A percentile compares a stretch with the other conserved stretches of the same genome.
phyloP scores from a whole-genome alignment of 2,329 filamentous ascomycete genomes.

The Fusarium sp. region DNA sequence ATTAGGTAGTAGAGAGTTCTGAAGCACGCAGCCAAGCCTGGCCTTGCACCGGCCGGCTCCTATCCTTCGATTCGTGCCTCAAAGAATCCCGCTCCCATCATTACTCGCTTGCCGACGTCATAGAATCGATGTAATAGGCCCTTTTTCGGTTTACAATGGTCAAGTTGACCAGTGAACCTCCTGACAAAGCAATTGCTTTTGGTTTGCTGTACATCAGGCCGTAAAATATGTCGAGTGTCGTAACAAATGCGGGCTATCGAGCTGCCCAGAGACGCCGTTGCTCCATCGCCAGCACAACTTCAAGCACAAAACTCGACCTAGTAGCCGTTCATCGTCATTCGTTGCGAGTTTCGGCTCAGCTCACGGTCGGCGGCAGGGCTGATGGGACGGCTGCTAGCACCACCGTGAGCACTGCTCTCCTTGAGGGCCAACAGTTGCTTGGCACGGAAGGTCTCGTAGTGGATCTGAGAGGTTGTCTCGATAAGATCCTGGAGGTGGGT shows the following conservation, averaged over 20 bases:
- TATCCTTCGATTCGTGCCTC: conserved; percentile 1
- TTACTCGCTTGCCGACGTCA: conserved; percentile 38
- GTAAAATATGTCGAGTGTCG: conserved; percentile 46
- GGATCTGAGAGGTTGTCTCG: conserved; percentile 98
- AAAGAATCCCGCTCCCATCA: conserved; percentile 26
- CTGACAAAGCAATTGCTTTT: conserved; percentile 39
- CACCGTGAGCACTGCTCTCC: conserved; percentile 90
- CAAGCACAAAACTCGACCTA: conserved; percentile 58
- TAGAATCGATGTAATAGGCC: conserved; percentile 34
- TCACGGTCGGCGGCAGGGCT: conserved; percentile 94
- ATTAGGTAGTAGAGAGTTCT: conserved; percentile 1
- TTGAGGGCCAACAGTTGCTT: conserved; percentile 98
- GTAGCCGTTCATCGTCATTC: conserved; percentile 99
- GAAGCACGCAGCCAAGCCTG: conserved; percentile 14
- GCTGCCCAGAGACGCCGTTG: conserved; percentile 49
- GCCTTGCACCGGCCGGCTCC: conserved; percentile 7
- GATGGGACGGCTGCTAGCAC: conserved; percentile 85
- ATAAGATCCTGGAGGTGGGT: conserved; percentile 99
- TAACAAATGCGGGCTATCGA: conserved; percentile 44
- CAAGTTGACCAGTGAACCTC: conserved; percentile 30
- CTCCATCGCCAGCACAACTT: conserved; percentile 46
- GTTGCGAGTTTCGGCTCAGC: conserved; percentile 94
- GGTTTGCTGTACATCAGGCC: conserved; percentile 45
- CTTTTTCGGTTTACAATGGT: conserved; percentile 28
- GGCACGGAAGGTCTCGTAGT: conserved; percentile 99